These are phyloP conservation scores for Penicillium taxi DNA, from an alignment of 495 filamentous ascomycete genomes.

Conservation along the genomic window DNA sequence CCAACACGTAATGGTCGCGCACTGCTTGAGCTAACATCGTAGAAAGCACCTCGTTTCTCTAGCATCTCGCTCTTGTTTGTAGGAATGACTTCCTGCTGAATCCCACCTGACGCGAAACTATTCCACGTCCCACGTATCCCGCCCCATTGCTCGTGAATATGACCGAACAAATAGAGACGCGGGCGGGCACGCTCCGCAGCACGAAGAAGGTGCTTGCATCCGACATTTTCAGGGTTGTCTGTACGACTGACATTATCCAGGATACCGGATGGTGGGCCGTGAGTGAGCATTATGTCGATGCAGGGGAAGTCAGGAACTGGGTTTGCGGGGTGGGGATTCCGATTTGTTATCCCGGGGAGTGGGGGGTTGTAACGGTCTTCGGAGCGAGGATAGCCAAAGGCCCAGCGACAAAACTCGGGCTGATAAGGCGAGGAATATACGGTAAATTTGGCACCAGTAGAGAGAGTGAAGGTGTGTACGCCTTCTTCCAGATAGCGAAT, in stretches of 20 bases:
- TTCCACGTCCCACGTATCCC: slow-evolving; percentile 51
- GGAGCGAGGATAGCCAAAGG: slow-evolving; percentile 51
- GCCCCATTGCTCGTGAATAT: slow-evolving; percentile 68
- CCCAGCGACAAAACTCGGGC: slow-evolving; percentile 52
- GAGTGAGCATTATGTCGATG: slow-evolving; percentile 63
- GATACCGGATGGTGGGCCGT: slow-evolving; percentile 58
- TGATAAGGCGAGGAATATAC: slow-evolving; percentile 66
- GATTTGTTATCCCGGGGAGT: slow-evolving; percentile 6
- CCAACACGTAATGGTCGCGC: slow-evolving; percentile 34
- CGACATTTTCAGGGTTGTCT: slow-evolving; percentile 29
- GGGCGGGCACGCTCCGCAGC: slow-evolving; percentile 41
- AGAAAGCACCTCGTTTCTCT: slow-evolving; percentile 32
- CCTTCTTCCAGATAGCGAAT: slow-evolving; percentile 66
- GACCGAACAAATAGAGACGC: slow-evolving; percentile 51
- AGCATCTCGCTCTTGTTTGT: slow-evolving; percentile 35
- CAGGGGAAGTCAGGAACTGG: slow-evolving; percentile 42
- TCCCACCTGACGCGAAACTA: slow-evolving; percentile 9
- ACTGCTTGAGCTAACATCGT: slow-evolving; percentile 32
- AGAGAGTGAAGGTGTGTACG: slow-evolving; percentile 43
- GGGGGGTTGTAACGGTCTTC: slow-evolving; percentile 49
- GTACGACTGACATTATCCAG: slow-evolving; percentile 40
- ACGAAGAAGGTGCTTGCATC: slow-evolving; percentile 39
- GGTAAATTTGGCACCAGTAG: slow-evolving; percentile 50
- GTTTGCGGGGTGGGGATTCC: slow-evolving; percentile 19
- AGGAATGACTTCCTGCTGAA: slow-evolving; percentile 19